Percentiles rank a stretch among this genome's conserved stretches.
Conservation (phyloP, 345 rosid genomes). For the Brassica juncea region DNA sequence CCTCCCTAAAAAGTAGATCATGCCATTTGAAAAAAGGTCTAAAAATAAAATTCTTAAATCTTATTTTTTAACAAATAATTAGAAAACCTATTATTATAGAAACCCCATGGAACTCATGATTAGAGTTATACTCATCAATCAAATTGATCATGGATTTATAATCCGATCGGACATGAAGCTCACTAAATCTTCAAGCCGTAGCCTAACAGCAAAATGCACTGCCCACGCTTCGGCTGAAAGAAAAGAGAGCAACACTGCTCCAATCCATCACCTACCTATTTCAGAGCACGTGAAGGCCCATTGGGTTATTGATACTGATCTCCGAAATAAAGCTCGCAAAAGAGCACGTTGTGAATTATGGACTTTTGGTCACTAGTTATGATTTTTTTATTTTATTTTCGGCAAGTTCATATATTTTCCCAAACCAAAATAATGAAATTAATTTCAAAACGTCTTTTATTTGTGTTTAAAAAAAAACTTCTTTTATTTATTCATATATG, state of each 20-base stretch:
- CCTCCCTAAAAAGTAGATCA: background rate
- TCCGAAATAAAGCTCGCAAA: background rate
- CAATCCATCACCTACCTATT: background rate
- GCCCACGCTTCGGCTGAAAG: background rate
- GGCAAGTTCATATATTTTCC: background rate
- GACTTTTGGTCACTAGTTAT: background rate
- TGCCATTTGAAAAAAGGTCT: background rate
- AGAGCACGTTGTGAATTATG: background rate
- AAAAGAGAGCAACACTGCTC: background rate
- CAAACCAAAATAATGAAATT: background rate
- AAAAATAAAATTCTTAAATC: background rate
- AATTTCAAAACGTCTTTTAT: background rate
- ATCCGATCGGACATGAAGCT: background rate
- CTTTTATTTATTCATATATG: background rate
- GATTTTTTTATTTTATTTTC: background rate
- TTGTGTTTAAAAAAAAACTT: background rate
- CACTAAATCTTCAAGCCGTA: background rate
- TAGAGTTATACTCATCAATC: background rate
- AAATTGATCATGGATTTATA: background rate
- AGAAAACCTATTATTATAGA: background rate
- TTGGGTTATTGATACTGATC: background rate
- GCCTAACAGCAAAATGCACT: background rate
- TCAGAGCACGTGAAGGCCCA: constrained; percentile 7
- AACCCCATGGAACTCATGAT: background rate
- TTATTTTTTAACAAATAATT: background rate